A percentile compares a stretch with the other conserved stretches of the same genome.
These are phyloP conservation scores for Metschnikowia drakensbergensis DNA, from an alignment of 805 yeast genomes.

Conservation along the genomic window DNA sequence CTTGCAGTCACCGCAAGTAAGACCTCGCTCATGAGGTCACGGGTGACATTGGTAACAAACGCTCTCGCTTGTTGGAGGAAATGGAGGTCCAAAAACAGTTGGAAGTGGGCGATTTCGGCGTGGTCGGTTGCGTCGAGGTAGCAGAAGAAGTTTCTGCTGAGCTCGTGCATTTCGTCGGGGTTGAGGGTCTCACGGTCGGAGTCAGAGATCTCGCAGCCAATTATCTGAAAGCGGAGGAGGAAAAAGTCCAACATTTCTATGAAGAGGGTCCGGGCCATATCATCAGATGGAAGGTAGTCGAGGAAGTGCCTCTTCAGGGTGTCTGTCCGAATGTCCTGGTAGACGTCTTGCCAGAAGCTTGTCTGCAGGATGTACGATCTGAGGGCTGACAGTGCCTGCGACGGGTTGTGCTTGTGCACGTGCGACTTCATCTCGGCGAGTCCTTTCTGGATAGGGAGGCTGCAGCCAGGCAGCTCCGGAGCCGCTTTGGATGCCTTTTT, in stretches of 20 bases:
- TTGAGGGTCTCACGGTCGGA: slow-evolving; percentile 1
- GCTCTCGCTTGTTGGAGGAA: slow-evolving; percentile 4
- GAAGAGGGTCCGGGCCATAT: slow-evolving; percentile 7
- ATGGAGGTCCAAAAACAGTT: slow-evolving; percentile 1
- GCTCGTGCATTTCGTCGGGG: slow-evolving; percentile 13
- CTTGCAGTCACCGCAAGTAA: slow-evolving; percentile 5
- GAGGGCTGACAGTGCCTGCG: background rate
- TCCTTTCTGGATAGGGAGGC: background rate
- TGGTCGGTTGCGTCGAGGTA: slow-evolving; percentile 8
- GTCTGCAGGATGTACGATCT: background rate
- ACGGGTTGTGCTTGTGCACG: background rate
- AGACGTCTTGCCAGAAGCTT: slow-evolving; percentile 14
- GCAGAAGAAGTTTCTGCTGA: slow-evolving; percentile 4
- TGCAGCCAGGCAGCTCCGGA: background rate
- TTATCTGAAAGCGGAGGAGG: slow-evolving; percentile 9
- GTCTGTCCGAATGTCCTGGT: slow-evolving; percentile 14
- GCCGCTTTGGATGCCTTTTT: background rate
- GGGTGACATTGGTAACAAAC: slow-evolving; percentile 1
- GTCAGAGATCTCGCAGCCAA: slow-evolving; percentile 8
- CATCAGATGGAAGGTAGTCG: slow-evolving; percentile 11
- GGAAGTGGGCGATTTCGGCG: slow-evolving; percentile 7
- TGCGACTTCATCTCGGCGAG: background rate
- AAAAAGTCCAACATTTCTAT: slow-evolving; percentile 11
- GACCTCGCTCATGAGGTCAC: slow-evolving; percentile 7
- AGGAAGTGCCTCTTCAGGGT: slow-evolving; percentile 1